phyloP scores from a whole-genome alignment of 73 alveolate genomes.

The Paramecium sexaurelia region DNA sequence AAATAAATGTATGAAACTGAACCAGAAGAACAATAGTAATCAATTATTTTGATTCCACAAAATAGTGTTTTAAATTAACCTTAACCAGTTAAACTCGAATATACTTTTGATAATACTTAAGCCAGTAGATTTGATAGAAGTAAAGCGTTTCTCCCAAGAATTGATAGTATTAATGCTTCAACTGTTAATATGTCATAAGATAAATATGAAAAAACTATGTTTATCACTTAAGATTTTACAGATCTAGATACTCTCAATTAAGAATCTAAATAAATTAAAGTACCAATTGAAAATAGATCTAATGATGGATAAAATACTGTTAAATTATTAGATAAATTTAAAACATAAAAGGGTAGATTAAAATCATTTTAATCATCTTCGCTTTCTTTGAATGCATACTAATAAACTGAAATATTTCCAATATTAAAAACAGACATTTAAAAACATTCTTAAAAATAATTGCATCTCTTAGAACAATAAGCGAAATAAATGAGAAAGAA shows the following conservation, averaged over 20 bases:
- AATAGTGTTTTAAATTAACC: constrained; percentile 11
- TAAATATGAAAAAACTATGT: constrained; percentile 36
- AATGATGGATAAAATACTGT: constrained; percentile 36
- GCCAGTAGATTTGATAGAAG: constrained; percentile 19
- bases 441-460: constrained; percentile 50
- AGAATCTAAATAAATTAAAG: constrained; percentile 31
- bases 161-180: neutral
- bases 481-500: constrained; percentile 56
- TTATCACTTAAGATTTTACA: constrained; percentile 58
- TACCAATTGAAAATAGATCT: neutral
- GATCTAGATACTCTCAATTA: constrained; percentile 49
- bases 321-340: constrained; percentile 53
- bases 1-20: constrained; percentile 62
- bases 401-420: constrained; percentile 58
- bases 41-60: constrained; percentile 48
- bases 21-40: neutral
- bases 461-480: constrained; percentile 35
- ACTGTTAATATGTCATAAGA: neutral
- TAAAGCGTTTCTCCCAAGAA: neutral
- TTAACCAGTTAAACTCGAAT: constrained; percentile 21
- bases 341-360: constrained; percentile 36
- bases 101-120: neutral
- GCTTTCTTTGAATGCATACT: constrained; percentile 31
- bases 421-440: constrained; percentile 39
- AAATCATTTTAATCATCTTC: constrained; percentile 57